Conservation (phyloP, 257 asterid species). For the Osmanthus fragrans region DNA sequence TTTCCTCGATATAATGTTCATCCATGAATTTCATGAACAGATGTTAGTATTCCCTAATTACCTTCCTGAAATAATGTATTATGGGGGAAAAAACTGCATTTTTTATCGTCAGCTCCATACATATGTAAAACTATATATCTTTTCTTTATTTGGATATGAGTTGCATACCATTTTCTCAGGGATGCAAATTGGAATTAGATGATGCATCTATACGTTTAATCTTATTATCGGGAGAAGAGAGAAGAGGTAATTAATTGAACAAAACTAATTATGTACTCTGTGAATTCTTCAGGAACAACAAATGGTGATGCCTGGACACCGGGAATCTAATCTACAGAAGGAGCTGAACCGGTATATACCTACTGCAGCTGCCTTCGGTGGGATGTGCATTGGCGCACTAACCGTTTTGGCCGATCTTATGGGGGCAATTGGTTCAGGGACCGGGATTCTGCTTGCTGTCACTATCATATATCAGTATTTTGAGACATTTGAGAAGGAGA, state of each 20-base stretch:
- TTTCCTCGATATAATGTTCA: not conserved
- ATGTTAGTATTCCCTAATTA: not conserved
- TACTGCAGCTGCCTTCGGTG: slow-evolving; percentile 31
- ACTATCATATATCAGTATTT: slow-evolving; percentile 28
- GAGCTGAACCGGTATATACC: slow-evolving; percentile 28
- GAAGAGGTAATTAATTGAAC: not conserved
- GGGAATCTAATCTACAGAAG: slow-evolving; percentile 23
- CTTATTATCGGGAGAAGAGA: not conserved
- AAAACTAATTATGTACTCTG: not conserved
- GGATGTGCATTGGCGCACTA: slow-evolving; percentile 18
- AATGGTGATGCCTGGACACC: slow-evolving; percentile 29
- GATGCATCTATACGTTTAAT: not conserved
- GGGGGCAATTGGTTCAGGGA: slow-evolving; percentile 27
- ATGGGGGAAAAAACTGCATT: not conserved
- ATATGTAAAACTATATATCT: no score
- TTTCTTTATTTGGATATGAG: no score
- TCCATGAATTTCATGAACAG: not conserved
- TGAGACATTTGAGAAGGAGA: slow-evolving; percentile 27
- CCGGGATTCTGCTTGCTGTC: slow-evolving; percentile 22
- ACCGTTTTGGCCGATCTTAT: slow-evolving; percentile 26
- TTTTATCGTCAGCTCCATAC: no score
- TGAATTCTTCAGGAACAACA: slow-evolving; percentile 21
- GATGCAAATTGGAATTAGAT: not conserved
- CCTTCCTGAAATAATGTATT: no score
- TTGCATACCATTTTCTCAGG: not conserved